Evolutionary conservation across 1,139 yeast species (phyloP), one percentile per base, ranked within the genome.

Genomic region (Hemisphaericaspora xylofermentans): DNA sequence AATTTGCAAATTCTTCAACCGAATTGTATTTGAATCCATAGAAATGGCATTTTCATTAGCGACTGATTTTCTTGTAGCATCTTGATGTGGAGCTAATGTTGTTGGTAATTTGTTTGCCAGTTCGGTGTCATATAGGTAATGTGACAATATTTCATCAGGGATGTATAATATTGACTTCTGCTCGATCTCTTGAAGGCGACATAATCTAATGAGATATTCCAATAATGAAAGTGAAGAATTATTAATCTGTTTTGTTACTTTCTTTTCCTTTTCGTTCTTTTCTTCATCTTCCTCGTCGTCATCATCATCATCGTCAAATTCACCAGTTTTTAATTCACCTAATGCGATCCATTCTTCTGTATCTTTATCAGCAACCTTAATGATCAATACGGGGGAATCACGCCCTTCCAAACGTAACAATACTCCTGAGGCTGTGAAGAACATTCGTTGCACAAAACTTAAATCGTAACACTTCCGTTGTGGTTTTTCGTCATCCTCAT

Each of bases 381-480:
- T 56, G 2, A 86, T 84, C 39, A 87, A 64, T 0, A 87, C 93
- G 0, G 95, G 91, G 0, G 84, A 68, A 39, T 74, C 75, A 28
- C 82, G 69, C 34, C 80, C 88, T 33, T 82, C 88, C 14, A 87
- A 64, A 42, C 78, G 78, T 30, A 87, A 68, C 13, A 86, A 61
- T 42, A 74, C 74, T 0, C 94, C 94, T 2, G 91, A 82, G 1
- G 86, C 87, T 44, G 84, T 79, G 61, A 84, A 87, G 50, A 84
- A 87, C 43, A 84, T 60, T 45, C 82, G 69, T 6, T 73, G 64
- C 3, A 86, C 66, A 2, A 65, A 56, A 8, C 65, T 56, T 2
- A 83, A 60, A 35, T 76, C 71, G 25, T 76, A 57, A 3, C 53
- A 46, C 17, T 64, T 56, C 1, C 51, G 48, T 13, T 61, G 63